phyloP scores from a whole-genome alignment of 2,329 filamentous ascomycete species.

The Triangularia setosa region DNA sequence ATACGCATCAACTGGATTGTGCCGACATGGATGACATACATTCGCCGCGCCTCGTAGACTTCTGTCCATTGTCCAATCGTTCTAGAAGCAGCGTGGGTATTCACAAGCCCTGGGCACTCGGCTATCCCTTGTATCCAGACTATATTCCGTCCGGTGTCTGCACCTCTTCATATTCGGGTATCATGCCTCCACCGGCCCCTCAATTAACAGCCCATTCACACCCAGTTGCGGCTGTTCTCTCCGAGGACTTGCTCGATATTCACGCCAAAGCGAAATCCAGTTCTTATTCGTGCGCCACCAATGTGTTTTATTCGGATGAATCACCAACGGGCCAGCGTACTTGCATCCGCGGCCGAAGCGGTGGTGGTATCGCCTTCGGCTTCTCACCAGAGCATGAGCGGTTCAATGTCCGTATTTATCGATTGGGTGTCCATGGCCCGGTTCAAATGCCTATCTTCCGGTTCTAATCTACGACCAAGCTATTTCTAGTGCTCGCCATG shows the following conservation, averaged over 20 bases:
- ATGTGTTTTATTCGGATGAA: not conserved
- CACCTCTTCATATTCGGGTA: conserved; percentile 7
- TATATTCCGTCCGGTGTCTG: conserved; percentile 9
- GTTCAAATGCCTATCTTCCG: conserved; percentile 1
- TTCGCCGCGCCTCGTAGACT: not conserved
- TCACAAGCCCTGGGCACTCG: not conserved
- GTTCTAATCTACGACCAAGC: not conserved
- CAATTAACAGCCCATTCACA: not conserved
- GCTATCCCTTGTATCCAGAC: conserved; percentile 7
- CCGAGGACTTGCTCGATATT: not conserved
- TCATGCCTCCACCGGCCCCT: not conserved
- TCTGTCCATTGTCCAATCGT: conserved; percentile 4
- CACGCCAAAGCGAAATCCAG: not conserved
- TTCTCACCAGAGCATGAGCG: not conserved
- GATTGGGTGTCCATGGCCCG: not conserved
- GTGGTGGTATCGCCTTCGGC: not conserved
- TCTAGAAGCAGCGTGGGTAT: not conserved
- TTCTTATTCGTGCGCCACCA: not conserved
- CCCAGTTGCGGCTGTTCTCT: not conserved
- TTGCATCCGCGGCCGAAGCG: not conserved
- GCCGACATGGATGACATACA: conserved; percentile 1
- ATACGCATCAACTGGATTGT: conserved; percentile 3
- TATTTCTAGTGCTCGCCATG: not conserved
- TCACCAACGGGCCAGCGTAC: not conserved
- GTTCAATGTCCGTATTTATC: not conserved